Base-by-base conservation (phyloP, 1,284 basidiomycete species). In the Trametes polyzona region DNA sequence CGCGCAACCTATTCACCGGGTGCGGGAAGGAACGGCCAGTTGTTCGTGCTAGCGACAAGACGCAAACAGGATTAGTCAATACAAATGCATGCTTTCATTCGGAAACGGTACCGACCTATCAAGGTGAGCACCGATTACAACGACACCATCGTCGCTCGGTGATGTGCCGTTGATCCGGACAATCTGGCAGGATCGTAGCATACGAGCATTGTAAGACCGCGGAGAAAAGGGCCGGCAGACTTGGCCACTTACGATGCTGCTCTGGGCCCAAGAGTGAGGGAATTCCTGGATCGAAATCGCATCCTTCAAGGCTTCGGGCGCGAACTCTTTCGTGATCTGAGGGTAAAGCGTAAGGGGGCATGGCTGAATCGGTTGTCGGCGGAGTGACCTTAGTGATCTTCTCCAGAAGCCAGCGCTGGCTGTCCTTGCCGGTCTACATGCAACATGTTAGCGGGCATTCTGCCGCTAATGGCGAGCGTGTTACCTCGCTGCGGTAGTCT, bases 231-330 rank as follows among this genome's bases (percentile, higher is more conserved):
- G 26, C 30, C 39, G 33, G 19, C 3, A 27, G 40, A 33, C n/a
- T n/a, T n/a, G n/a, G n/a, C n/a, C n/a, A 70, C 86, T 59, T 67
- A 91, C 92, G 68, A 99, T 91, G 43, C 87, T 85, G 75, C 93
- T 92, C 80, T 99, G 96, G 10, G 88, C 89, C 96, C 96, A 99
- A 0, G 86, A 74, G 72, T 99, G 96, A 57, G 79, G 64, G 71
- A 98, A 98, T 71, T 96, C 94, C 29, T 79, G 74, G 56, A 96
- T 77, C 6, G 80, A 82, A 67, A 96, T 90, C 29, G 74, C 65
- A 47, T 79, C 66, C 51, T 74, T 79, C 39, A 93, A 73, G 23
- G 76, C 76, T 42, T 81, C 74, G 9, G 86, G 80, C 24, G 87
- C 87, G 59, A 76, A 83, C 62, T 84, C 68, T 32, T 74, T 65